Percentiles rank a stretch among this genome's conserved stretches.
Evolutionary conservation across 2,329 filamentous ascomycete genomes (phyloP).

Genomic region (Trichoderma citrinoviride): DNA sequence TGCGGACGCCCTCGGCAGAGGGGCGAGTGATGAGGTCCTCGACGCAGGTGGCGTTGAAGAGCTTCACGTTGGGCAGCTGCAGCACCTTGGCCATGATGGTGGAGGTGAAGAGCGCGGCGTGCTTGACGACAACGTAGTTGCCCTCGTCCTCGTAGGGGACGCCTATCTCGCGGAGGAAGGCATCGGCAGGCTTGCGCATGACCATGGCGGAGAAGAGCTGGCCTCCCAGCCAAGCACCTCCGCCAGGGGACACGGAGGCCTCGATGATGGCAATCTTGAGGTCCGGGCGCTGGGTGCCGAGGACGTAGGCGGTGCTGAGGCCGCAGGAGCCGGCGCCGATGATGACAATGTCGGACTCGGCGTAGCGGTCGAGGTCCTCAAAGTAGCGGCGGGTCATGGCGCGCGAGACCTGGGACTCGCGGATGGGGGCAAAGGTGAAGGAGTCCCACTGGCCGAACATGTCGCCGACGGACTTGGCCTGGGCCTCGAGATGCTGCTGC

Average conservation of each 20-base stretch:
- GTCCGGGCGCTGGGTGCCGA: slow-evolving; percentile 80
- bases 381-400: slow-evolving; percentile 96
- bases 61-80: slow-evolving; percentile 84
- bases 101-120: slow-evolving; percentile 87
- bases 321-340: slow-evolving; percentile 88
- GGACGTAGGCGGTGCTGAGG: slow-evolving; percentile 77
- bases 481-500: slow-evolving; percentile 28
- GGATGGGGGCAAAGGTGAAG: slow-evolving; percentile 82
- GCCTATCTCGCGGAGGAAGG: slow-evolving; percentile 76
- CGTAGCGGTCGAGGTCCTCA: slow-evolving; percentile 80
- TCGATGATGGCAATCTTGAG: slow-evolving; percentile 90
- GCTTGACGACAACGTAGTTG: slow-evolving; percentile 88
- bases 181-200: slow-evolving; percentile 88
- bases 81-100: slow-evolving; percentile 83
- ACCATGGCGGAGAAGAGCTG: slow-evolving; percentile 96
- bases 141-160: slow-evolving; percentile 87
- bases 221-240: slow-evolving; percentile 88
- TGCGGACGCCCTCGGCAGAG: slow-evolving; percentile 55
- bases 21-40: slow-evolving; percentile 89
- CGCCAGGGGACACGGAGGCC: slow-evolving; percentile 80
- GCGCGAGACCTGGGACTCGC: slow-evolving; percentile 87
- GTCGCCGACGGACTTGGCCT: slow-evolving; percentile 55
- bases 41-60: slow-evolving; percentile 92
- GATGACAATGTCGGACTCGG: slow-evolving; percentile 92
- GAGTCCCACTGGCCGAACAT: slow-evolving; percentile 75